Conservation (phyloP, 2,329 filamentous ascomycete species). For the Penicillium sp. region DNA sequence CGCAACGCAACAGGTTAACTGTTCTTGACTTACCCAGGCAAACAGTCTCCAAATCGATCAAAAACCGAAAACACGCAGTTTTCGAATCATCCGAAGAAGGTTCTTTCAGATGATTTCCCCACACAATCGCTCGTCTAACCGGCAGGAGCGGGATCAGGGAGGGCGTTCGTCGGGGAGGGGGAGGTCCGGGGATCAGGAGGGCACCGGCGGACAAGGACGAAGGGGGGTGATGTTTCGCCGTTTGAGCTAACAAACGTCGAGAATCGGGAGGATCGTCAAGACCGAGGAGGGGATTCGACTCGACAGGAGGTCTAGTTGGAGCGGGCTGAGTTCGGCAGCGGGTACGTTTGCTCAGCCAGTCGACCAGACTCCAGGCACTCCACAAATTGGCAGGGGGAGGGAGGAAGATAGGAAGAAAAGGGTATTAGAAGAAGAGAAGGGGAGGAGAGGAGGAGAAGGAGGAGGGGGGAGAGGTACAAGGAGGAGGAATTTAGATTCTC, state of each 20-base stretch:
- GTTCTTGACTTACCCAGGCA: slow-evolving; percentile 20
- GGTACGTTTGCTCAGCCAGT: slow-evolving; percentile 28
- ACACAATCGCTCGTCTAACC: slow-evolving; percentile 42
- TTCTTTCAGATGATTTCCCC: slow-evolving; percentile 28
- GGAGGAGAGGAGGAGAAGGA: slow-evolving; percentile 36
- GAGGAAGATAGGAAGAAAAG: slow-evolving; percentile 35
- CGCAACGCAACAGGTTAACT: slow-evolving; percentile 9
- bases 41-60: slow-evolving; percentile 21
- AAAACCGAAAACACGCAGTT: slow-evolving; percentile 16
- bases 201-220: slow-evolving; percentile 33
- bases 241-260: slow-evolving; percentile 47
- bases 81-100: slow-evolving; percentile 22
- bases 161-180: slow-evolving; percentile 31
- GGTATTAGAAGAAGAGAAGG: slow-evolving; percentile 38
- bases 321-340: slow-evolving; percentile 32
- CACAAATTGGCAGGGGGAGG: slow-evolving; percentile 38
- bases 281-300: slow-evolving; percentile 42
- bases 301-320: slow-evolving; percentile 40
- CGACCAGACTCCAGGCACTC: slow-evolving; percentile 44
- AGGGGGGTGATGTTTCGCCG: slow-evolving; percentile 31
- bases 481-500: slow-evolving; percentile 41
- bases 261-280: slow-evolving; percentile 34
- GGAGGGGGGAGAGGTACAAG: slow-evolving; percentile 35
- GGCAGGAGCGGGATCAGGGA: slow-evolving; percentile 42
- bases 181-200: slow-evolving; percentile 31